phyloP scores from a whole-genome alignment of 1,139 yeast genomes.

The Yamadazyma taylorii region DNA sequence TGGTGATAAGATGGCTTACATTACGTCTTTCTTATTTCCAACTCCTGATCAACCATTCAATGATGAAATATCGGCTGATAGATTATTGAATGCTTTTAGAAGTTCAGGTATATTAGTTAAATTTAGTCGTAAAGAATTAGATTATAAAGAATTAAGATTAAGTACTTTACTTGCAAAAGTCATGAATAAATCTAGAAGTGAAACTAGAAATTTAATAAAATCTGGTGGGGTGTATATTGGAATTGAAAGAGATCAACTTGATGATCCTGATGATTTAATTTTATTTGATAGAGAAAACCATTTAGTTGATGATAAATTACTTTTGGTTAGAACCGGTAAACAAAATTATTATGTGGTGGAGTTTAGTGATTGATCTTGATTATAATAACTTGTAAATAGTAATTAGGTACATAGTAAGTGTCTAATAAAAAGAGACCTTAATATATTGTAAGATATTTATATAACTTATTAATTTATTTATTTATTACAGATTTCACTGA shows the following conservation, averaged over 20 bases:
- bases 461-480: neutral
- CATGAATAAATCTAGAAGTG: slow-evolving; percentile 46
- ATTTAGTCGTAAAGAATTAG: slow-evolving; percentile 38
- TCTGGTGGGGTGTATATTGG: slow-evolving; percentile 79
- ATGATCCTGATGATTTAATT: slow-evolving; percentile 50
- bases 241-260: slow-evolving; percentile 53
- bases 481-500: slow-evolving; percentile 45
- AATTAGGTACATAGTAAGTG: neutral
- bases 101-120: slow-evolving; percentile 58
- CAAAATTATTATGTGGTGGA: slow-evolving; percentile 60
- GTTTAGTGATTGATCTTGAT: slow-evolving; percentile 19
- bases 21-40: slow-evolving; percentile 68
- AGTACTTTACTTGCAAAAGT: slow-evolving; percentile 39
- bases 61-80: slow-evolving; percentile 49
- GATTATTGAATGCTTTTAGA: slow-evolving; percentile 57
- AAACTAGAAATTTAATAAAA: slow-evolving; percentile 61
- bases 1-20: slow-evolving; percentile 63
- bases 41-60: slow-evolving; percentile 51
- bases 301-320: slow-evolving; percentile 57
- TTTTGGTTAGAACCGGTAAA: slow-evolving; percentile 77
- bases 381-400: slow-evolving; percentile 12
- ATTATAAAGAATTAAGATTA: slow-evolving; percentile 37
- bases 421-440: neutral
- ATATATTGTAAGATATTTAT: neutral
- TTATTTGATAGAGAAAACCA: slow-evolving; percentile 46